Conservation (phyloP, 345 rosid species). For the Syzygium grande region DNA sequence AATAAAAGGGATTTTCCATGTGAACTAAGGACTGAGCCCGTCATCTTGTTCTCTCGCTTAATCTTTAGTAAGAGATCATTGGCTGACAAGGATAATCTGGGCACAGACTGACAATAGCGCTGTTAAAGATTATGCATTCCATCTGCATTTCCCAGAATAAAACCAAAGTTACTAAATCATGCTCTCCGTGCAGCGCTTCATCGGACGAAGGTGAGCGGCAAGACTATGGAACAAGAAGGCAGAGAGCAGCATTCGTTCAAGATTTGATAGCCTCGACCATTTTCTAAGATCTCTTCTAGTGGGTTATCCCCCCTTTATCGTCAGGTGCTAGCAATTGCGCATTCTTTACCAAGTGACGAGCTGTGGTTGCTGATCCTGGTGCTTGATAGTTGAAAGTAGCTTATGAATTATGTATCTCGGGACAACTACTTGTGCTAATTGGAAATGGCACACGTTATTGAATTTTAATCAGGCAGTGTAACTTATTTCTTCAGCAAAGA, state of each 20-base stretch:
- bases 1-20: not conserved
- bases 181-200: constrained; percentile 16
- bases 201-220: constrained; percentile 8
- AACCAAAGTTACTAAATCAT: not conserved
- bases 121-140: not conserved
- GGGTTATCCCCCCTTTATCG: not conserved
- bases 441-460: not conserved
- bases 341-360: not conserved
- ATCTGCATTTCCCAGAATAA: not conserved
- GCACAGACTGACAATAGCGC: not conserved
- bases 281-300: constrained; percentile 12
- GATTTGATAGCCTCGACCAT: constrained; percentile 36
- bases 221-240: constrained; percentile 31
- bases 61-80: not conserved
- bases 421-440: not conserved
- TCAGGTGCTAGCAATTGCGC: not conserved
- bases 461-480: not conserved
- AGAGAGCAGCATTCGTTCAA: constrained; percentile 36
- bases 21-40: not conserved
- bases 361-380: not conserved
- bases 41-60: not conserved
- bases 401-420: not conserved
- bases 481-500: not conserved
- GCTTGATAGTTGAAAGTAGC: not conserved
- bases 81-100: not conserved